Evolutionary conservation across 1,284 basidiomycete genomes (phyloP).

Genomic region (Veloboletus limbatus): DNA sequence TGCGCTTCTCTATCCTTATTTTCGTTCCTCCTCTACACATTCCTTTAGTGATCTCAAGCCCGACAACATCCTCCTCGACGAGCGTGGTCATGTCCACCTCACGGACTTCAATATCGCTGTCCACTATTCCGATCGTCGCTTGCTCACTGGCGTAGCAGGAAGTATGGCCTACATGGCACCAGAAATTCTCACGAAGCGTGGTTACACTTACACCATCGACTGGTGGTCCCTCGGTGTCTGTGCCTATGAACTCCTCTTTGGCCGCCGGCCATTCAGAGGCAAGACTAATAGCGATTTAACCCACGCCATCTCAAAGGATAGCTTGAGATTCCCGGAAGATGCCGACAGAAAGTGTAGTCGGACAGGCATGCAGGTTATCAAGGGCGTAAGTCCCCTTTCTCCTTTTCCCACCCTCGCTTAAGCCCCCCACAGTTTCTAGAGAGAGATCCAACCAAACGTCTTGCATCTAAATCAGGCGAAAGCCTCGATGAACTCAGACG

Average conservation of each 20-base stretch:
- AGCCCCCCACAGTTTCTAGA: slow-evolving; percentile 68
- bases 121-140: slow-evolving; percentile 83
- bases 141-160: slow-evolving; percentile 93
- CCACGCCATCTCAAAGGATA: slow-evolving; percentile 80
- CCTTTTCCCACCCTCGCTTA: slow-evolving; percentile 12
- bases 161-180: slow-evolving; percentile 99
- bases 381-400: slow-evolving; percentile 50
- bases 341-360: slow-evolving; percentile 69
- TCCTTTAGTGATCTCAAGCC: slow-evolving; percentile 85
- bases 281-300: slow-evolving; percentile 89
- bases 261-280: slow-evolving; percentile 88
- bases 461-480: slow-evolving; percentile 82
- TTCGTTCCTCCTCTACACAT: slow-evolving; percentile 14
- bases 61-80: slow-evolving; percentile 96
- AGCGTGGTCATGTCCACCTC: slow-evolving; percentile 92
- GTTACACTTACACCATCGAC: slow-evolving; percentile 89
- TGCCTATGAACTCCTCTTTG: slow-evolving; percentile 89
- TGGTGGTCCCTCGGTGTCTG: slow-evolving; percentile 97
- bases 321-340: slow-evolving; percentile 75
- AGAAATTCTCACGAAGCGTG: slow-evolving; percentile 82
- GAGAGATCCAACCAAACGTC: slow-evolving; percentile 76
- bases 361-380: slow-evolving; percentile 62
- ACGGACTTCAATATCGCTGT: slow-evolving; percentile 99
- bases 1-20: slow-evolving; percentile 40
- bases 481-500: slow-evolving; percentile 74